Evolutionary conservation across 2,329 filamentous ascomycete genomes (phyloP).

Genomic region (Pseudogymnoascus sp.): DNA sequence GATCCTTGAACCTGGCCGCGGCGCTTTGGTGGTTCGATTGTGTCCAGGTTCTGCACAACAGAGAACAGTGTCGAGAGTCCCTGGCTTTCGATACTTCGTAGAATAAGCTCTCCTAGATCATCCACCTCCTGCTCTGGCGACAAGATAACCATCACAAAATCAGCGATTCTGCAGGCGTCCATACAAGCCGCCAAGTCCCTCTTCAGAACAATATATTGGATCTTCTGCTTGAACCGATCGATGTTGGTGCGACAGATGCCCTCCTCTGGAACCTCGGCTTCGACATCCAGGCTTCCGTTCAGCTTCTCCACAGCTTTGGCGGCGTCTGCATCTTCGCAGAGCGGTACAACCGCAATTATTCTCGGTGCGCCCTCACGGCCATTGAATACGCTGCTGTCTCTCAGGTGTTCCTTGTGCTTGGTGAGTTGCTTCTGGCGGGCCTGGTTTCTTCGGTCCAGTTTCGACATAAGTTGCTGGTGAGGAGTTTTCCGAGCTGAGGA

Average conservation of each 20-base stretch:
- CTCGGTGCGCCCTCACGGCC: conserved; percentile 80
- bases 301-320: conserved; percentile 58
- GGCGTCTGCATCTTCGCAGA: conserved; percentile 65
- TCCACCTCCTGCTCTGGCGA: conserved; percentile 80
- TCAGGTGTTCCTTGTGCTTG: conserved; percentile 76
- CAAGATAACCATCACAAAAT: conserved; percentile 82
- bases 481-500: conserved; percentile 73
- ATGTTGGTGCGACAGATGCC: conserved; percentile 57
- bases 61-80: conserved; percentile 90
- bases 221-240: conserved; percentile 88
- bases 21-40: conserved; percentile 71
- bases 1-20: conserved; percentile 68
- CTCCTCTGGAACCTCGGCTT: conserved; percentile 51
- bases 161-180: conserved; percentile 79
- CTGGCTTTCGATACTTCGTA: conserved; percentile 84
- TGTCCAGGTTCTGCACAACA: conserved; percentile 70
- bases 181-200: conserved; percentile 68
- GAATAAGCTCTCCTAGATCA: conserved; percentile 70
- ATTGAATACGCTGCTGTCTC: conserved; percentile 72
- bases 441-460: conserved; percentile 90
- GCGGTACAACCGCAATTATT: conserved; percentile 78
- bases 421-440: conserved; percentile 79
- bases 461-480: conserved; percentile 95
- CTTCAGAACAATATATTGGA: conserved; percentile 72
- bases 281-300: conserved; percentile 72